Conservation (phyloP, 2,329 filamentous ascomycete species). For the Fusarium virguliforme region DNA sequence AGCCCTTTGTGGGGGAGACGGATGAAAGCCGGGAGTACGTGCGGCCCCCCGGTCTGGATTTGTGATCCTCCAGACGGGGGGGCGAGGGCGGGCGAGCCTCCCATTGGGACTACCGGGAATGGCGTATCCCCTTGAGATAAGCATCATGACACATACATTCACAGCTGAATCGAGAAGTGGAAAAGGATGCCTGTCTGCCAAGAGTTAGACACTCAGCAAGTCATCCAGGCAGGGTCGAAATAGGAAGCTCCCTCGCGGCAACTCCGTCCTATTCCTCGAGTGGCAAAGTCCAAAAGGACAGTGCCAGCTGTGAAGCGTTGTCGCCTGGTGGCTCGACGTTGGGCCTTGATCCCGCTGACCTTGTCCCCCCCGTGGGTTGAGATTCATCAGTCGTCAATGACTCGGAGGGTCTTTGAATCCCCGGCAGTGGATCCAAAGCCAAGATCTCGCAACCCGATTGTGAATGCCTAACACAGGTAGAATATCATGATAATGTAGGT, state of each 20-base stretch:
- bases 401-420: not conserved
- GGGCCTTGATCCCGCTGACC: not conserved
- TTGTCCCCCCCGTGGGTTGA: not conserved
- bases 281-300: not conserved
- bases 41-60: not conserved
- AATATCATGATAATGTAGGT: not conserved
- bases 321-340: not conserved
- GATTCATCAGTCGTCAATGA: not conserved
- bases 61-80: not conserved
- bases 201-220: not conserved
- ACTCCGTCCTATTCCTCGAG: not conserved
- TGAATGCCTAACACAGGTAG: not conserved
- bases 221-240: not conserved
- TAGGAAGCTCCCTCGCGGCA: not conserved
- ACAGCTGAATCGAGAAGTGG: not conserved
- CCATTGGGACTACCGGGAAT: not conserved
- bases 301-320: not conserved
- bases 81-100: not conserved
- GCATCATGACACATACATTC: slow-evolving; percentile 1
- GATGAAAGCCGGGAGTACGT: not conserved
- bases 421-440: not conserved
- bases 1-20: not conserved
- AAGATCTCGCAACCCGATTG: not conserved
- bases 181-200: not conserved
- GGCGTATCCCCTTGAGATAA: not conserved